These are phyloP conservation scores for Astragalus glycyphyllos DNA, from an alignment of 306 rosid genomes.

Conservation along the genomic window DNA sequence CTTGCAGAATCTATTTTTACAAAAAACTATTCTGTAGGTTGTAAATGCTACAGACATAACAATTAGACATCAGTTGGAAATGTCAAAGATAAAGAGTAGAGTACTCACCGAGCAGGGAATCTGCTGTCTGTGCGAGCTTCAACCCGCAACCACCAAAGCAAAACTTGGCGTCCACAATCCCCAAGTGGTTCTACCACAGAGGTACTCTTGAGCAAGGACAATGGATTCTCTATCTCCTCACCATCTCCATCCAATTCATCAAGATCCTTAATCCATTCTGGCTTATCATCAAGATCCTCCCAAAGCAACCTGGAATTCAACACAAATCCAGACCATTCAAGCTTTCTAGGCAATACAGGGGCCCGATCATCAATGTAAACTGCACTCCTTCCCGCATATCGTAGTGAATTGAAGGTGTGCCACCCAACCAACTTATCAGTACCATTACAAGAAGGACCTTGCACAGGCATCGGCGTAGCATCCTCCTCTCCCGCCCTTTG, in stretches of 20 bases:
- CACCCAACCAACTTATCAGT: conserved; percentile 86
- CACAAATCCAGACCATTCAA: conserved; percentile 96
- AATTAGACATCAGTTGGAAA: conserved; percentile 1
- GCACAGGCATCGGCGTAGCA: conserved; percentile 64
- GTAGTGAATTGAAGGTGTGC: conserved; percentile 87
- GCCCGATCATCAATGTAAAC: conserved; percentile 81
- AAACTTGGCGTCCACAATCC: conserved; percentile 88
- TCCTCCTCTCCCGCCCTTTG: conserved; percentile 60
- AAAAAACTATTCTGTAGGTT: neutral
- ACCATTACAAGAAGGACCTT: conserved; percentile 97
- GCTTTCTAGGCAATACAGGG: conserved; percentile 82
- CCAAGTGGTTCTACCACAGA: conserved; percentile 95
- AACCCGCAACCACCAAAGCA: conserved; percentile 98
- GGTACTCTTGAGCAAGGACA: conserved; percentile 78
- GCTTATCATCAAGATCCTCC: conserved; percentile 80
- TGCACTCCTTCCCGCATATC: conserved; percentile 71
- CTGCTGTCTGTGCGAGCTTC: conserved; percentile 99
- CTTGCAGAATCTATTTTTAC: conserved; percentile 6
- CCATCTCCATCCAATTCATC: conserved; percentile 61
- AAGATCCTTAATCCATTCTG: conserved; percentile 84
- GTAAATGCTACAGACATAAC: neutral
- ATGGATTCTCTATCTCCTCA: conserved; percentile 73
- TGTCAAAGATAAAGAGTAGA: conserved; percentile 32
- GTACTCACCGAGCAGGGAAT: conserved; percentile 84
- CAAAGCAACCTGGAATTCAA: conserved; percentile 87